Conservation (phyloP, 495 filamentous ascomycete species). For the Talaromyces adpressus region DNA sequence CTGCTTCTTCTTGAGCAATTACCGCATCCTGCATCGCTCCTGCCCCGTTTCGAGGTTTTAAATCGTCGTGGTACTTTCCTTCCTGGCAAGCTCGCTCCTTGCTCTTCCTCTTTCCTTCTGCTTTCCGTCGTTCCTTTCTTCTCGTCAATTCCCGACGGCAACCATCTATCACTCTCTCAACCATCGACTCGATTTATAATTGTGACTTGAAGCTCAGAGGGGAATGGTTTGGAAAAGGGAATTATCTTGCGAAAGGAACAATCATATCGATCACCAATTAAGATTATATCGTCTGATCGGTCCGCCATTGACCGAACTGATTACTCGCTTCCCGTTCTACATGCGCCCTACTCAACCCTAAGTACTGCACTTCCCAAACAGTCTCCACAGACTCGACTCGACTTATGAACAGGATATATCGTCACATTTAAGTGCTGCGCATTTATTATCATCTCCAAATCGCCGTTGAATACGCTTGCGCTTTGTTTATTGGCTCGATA, state of each 20-base stretch:
- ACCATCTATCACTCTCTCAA: background rate
- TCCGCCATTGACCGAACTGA: background rate
- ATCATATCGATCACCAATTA: background rate
- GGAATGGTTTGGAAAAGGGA: background rate
- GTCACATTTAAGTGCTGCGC: background rate
- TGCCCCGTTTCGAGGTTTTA: background rate
- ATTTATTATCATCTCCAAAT: background rate
- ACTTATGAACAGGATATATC: background rate
- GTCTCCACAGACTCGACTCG: background rate
- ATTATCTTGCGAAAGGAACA: background rate
- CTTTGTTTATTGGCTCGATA: background rate
- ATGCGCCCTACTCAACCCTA: background rate
- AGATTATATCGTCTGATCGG: background rate
- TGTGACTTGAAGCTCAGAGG: background rate
- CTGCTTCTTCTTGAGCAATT: background rate
- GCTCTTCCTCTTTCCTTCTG: background rate
- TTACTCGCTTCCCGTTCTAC: background rate
- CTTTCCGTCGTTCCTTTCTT: background rate
- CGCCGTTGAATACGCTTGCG: background rate
- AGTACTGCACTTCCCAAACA: background rate
- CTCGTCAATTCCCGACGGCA: background rate
- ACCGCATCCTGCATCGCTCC: background rate
- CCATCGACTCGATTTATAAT: background rate
- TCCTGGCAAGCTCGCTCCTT: background rate
- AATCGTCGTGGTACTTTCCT: background rate